Conservation (phyloP, 208 protist genomes). For the Spongospora subterranea region DNA sequence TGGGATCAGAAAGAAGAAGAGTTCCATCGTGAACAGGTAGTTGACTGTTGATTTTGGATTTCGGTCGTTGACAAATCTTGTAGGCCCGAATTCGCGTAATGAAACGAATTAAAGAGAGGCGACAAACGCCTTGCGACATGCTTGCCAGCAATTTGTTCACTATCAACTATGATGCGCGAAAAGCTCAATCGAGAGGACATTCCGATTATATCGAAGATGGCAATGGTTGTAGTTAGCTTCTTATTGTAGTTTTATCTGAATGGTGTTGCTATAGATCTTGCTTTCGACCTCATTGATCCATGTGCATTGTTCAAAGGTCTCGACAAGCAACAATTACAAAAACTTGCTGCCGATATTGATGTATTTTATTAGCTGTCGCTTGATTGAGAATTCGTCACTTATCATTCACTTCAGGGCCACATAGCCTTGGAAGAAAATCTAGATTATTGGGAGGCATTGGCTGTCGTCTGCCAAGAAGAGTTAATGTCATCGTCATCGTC, state of each 20-base stretch:
- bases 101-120: conserved; percentile 66
- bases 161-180: neutral
- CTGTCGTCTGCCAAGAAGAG: conserved; percentile 54
- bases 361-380: no score
- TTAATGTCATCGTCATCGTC: neutral
- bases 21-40: conserved; percentile 65
- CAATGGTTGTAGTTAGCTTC: neutral
- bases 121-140: conserved; percentile 68
- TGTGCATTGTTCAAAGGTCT: conserved; percentile 55
- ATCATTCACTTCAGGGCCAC: conserved; percentile 61
- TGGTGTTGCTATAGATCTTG: conserved; percentile 56
- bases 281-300: conserved; percentile 63
- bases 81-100: conserved; percentile 30
- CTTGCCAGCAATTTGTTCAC: conserved; percentile 65
- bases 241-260: conserved; percentile 10
- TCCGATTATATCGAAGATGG: neutral
- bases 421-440: conserved; percentile 45
- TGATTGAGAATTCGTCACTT: no score
- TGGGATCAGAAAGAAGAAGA: conserved; percentile 69
- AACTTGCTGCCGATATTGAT: conserved; percentile 55
- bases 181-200: neutral
- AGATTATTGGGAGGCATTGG: conserved; percentile 58
- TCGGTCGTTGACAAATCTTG: neutral
- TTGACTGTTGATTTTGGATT: neutral
- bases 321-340: conserved; percentile 28